These are phyloP conservation scores for Rhamnella rubrinervis DNA, from an alignment of 331 rosid species.

Conservation along the genomic window DNA sequence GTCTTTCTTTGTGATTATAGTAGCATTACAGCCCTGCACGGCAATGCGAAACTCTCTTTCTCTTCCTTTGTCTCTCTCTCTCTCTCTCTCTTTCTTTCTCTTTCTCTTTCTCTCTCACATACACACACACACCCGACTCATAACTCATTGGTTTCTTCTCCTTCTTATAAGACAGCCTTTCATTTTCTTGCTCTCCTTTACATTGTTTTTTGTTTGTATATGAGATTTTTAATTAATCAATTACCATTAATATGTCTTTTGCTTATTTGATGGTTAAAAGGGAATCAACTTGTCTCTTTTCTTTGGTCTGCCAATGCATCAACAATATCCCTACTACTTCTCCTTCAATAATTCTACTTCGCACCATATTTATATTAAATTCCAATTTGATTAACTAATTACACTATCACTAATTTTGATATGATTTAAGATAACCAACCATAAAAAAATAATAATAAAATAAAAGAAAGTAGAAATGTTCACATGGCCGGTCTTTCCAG, in stretches of 20 bases:
- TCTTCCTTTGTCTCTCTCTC: neutral
- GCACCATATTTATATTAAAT: neutral
- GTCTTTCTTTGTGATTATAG: constrained; percentile 18
- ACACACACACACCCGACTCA: constrained; percentile 1
- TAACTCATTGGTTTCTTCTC: constrained; percentile 50
- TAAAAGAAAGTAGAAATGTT: constrained; percentile 8
- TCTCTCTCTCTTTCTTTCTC: constrained; percentile 2
- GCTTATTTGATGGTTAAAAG: constrained; percentile 10
- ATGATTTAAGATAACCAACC: neutral
- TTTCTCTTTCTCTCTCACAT: neutral
- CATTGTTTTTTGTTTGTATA: constrained; percentile 26
- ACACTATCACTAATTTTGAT: neutral
- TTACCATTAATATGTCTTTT: constrained; percentile 2
- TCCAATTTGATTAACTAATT: neutral
- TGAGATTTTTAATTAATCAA: neutral
- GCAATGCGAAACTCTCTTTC: constrained; percentile 23
- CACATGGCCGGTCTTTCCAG: constrained; percentile 28
- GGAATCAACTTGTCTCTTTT: constrained; percentile 3
- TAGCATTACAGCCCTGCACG: constrained; percentile 38
- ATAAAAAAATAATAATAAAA: neutral
- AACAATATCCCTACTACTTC: neutral
- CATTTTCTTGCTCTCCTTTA: constrained; percentile 28
- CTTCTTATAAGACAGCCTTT: constrained; percentile 41
- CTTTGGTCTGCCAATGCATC: constrained; percentile 22
- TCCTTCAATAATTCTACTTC: neutral